These are phyloP conservation scores for Wakefieldia striispora DNA, from an alignment of 768 basidiomycete genomes.

Conservation along the genomic window DNA sequence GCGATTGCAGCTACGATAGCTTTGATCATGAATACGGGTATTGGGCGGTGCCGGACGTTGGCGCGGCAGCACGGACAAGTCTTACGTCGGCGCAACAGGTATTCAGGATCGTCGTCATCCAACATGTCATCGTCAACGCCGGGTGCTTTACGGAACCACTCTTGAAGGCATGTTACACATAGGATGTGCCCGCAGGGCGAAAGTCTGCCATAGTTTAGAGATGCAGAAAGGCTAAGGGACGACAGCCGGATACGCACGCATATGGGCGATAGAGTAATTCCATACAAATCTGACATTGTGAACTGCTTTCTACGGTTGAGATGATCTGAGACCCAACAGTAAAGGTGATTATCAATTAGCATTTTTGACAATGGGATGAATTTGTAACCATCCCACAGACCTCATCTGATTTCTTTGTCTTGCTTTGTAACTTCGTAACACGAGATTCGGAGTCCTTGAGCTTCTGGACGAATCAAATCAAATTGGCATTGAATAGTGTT, in stretches of 20 bases:
- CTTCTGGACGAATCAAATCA: constrained; percentile 29
- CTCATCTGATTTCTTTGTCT: constrained; percentile 54
- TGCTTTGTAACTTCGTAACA: constrained; percentile 43
- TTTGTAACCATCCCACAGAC: constrained; percentile 32
- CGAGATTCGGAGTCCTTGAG: constrained; percentile 47
- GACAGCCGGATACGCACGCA: constrained; percentile 45
- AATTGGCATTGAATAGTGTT: background rate
- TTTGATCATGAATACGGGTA: constrained; percentile 69
- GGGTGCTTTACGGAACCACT: constrained; percentile 76
- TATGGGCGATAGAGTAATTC: constrained; percentile 64
- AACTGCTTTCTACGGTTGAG: constrained; percentile 51
- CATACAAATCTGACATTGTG: constrained; percentile 79
- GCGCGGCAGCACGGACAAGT: constrained; percentile 74
- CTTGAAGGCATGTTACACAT: constrained; percentile 69
- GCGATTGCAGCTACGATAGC: constrained; percentile 49
- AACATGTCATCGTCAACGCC: constrained; percentile 43
- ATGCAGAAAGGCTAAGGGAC: background rate
- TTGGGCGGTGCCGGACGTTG: constrained; percentile 53
- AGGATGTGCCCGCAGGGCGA: constrained; percentile 78
- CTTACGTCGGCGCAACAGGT: constrained; percentile 59
- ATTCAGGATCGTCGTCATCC: constrained; percentile 39
- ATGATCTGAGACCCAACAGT: constrained; percentile 41
- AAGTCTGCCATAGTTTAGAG: constrained; percentile 40
- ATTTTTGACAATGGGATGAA: too few relatives aligned
- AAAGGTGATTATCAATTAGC: background rate